Percentiles rank a stretch among this genome's conserved stretches.
Conservation (phyloP, 345 rosid species). For the Capsella bursapastoris region DNA sequence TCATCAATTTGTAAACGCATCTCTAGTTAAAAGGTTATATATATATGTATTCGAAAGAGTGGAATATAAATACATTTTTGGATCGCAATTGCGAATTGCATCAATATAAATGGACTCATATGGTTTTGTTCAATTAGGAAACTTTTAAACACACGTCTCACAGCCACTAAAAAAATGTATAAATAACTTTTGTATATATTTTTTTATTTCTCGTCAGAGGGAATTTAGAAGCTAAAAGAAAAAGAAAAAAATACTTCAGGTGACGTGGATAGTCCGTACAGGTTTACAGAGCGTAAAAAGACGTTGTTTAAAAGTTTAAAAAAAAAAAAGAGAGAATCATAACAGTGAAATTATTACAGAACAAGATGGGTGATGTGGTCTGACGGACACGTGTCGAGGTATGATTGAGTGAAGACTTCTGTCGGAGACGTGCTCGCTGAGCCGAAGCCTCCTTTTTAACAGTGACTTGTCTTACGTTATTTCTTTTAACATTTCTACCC, state of each 20-base stretch:
- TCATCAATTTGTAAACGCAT: constrained; percentile 2
- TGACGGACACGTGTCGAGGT: constrained; percentile 37
- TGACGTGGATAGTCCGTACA: constrained; percentile 43
- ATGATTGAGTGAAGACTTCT: constrained; percentile 17
- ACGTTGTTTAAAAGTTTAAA: background rate
- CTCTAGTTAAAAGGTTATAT: constrained; percentile 16
- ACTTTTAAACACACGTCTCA: constrained; percentile 10
- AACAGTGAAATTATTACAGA: constrained; percentile 32
- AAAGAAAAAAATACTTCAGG: constrained; percentile 12
- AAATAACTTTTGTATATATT: background rate
- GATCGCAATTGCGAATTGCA: constrained; percentile 4
- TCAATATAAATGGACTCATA: constrained; percentile 14
- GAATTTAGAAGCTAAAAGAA: background rate
- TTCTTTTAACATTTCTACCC: constrained; percentile 11
- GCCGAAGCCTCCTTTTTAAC: constrained; percentile 34
- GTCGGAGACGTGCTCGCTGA: constrained; percentile 39
- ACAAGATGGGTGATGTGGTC: constrained; percentile 40
- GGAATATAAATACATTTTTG: constrained; percentile 1
- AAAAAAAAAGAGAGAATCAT: constrained; percentile 8
- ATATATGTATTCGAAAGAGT: constrained; percentile 1
- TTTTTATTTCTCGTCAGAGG: background rate
- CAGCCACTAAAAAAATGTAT: constrained; percentile 1
- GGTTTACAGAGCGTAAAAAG: constrained; percentile 19
- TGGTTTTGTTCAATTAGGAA: constrained; percentile 18
- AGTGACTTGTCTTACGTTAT: constrained; percentile 38